Evolutionary conservation across 139 green algal genomes (phyloP).

Genomic region (Bryopsis sp.): DNA sequence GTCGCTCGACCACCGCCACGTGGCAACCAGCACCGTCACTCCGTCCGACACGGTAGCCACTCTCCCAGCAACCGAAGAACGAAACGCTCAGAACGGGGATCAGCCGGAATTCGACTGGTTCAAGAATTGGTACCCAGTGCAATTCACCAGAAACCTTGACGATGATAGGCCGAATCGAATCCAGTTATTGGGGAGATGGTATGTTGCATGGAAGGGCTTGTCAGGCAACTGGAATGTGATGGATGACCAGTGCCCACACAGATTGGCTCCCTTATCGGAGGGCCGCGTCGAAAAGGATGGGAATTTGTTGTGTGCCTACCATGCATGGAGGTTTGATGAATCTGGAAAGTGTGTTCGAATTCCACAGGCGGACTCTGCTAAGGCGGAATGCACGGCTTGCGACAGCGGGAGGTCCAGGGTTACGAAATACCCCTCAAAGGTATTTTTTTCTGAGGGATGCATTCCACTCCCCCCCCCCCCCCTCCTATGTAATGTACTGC

Average conservation of each 20-base stretch:
- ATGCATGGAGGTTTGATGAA: conserved; percentile 29
- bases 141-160: not conserved
- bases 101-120: not conserved
- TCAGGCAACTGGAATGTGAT: conserved; percentile 5
- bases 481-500: no score
- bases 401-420: not conserved
- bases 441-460: no score
- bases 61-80: no score
- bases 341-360: conserved; percentile 26
- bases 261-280: conserved; percentile 17
- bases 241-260: conserved; percentile 25
- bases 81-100: not conserved
- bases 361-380: conserved; percentile 19
- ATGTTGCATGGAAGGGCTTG: not conserved
- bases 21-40: no score
- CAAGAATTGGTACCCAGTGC: conserved; percentile 13
- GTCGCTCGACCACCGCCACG: no score
- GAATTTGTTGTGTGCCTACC: conserved; percentile 4
- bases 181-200: not conserved
- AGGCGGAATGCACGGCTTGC: not conserved
- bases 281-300: conserved; percentile 19
- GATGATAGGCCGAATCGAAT: not conserved
- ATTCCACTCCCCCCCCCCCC: no score
- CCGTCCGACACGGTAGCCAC: no score
- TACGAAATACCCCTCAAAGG: not conserved